Base-by-base conservation (phyloP, 352 stramenopile genomes). In the Vaucheria bursata region DNA sequence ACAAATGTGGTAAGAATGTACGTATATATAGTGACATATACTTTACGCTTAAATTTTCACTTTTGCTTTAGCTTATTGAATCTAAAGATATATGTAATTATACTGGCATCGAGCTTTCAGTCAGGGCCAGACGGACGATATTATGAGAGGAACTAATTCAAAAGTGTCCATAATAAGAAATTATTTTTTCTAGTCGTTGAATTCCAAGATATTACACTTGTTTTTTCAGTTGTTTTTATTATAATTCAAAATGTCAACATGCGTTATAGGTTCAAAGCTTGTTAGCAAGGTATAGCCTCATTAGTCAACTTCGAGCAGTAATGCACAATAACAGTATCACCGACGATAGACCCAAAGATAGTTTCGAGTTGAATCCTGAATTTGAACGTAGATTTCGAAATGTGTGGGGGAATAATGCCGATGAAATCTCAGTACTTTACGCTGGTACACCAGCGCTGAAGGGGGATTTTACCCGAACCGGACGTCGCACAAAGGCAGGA, bases 331-430 rank as follows among this genome's bases (percentile, higher is more conserved):
- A 18, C 45, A n/a, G n/a, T n/a, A n/a, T 76, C 3, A 80, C 64
- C 0, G 52, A 75, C 12, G 65, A 74, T 69, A 76, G 72, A 52
- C 40, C 74, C 52, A 53, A 80, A 52, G 71, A n/a, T n/a, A n/a
- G n/a, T n/a, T n/a, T n/a, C n/a, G n/a, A 72, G 76, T 72, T 59
- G 18, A 37, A 25, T 39, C 68, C 72, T 38, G 68, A 81, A 72
- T 72, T 79, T 37, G 68, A 81, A 72, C 69, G 35, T 59, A 52
- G 70, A 29, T 86, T 86, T 38, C 82, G 88, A 75, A 84, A 89
- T 40, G 80, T 97, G 32, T 98, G 94, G 93, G 92, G 91, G 34
- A 94, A 97, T 83, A 97, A 98, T 85, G 94, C 92, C 0, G 94
- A 98, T 85, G 90, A 90, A 1, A 96, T 98, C 38, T 82, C 74